These are phyloP conservation scores for Dryadomyces sulphureus DNA, from an alignment of 2,329 filamentous ascomycete genomes.

Conservation along the genomic window DNA sequence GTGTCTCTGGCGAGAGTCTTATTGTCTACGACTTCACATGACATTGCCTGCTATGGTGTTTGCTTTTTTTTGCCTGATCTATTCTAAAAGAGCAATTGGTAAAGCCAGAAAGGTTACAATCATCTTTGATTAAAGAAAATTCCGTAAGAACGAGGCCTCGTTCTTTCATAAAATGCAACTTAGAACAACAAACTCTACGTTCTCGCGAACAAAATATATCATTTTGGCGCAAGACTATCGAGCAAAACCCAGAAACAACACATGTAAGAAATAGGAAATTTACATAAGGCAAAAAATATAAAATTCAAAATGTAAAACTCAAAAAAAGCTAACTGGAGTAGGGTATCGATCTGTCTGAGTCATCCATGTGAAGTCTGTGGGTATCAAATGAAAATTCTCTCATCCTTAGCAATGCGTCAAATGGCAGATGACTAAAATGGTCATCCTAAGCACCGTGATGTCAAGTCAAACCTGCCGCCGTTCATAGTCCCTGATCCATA, in stretches of 20 bases:
- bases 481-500: neutral
- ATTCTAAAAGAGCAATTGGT: neutral
- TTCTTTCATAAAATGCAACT: neutral
- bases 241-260: neutral
- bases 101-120: neutral
- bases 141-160: neutral
- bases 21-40: slow-evolving; percentile 80
- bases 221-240: too few relatives aligned
- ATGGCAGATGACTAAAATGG: neutral
- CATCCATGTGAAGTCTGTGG: slow-evolving; percentile 4
- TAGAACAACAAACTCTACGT: neutral
- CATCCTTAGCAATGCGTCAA: slow-evolving; percentile 5
- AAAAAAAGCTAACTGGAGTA: slow-evolving; percentile 8
- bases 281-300: neutral
- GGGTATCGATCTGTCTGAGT: slow-evolving; percentile 11
- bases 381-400: slow-evolving; percentile 11
- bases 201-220: too few relatives aligned
- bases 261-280: neutral
- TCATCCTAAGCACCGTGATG: slow-evolving; percentile 4
- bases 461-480: slow-evolving; percentile 2
- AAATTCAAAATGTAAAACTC: slow-evolving; percentile 4
- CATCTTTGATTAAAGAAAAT: neutral
- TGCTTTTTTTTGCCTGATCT: neutral
- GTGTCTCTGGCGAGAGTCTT: slow-evolving; percentile 53
- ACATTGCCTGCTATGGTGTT: slow-evolving; percentile 1